Evolutionary conservation across 345 rosid species (phyloP), one percentile per base, ranked within the genome.

Genomic region (Aquilaria sinensis): DNA sequence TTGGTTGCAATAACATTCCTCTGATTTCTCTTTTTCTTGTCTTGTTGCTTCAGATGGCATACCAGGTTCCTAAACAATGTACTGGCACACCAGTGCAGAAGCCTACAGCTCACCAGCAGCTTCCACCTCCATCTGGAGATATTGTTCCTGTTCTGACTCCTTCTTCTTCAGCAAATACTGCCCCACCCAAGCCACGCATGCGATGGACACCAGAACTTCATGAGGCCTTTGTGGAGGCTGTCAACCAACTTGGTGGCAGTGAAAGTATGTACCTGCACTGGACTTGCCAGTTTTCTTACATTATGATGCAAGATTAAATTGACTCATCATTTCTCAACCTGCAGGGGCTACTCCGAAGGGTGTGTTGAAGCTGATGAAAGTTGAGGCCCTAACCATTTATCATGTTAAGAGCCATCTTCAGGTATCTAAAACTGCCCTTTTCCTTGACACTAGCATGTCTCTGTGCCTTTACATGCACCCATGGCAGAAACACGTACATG

Each of bases 151-250:
- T 71, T 72, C 75, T 72, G 34, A 81, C 68, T 60, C 74, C 74
- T 15, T 62, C 77, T 58, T 80, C 90, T 34, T 70, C 92, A 31
- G 77, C 78, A 72, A 83, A 78, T 67, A 81, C 61, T 77, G 84
- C 80, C 59, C 74, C 84, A 67, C 74, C 85, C 57, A 92, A 89
- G 77, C 75, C 85, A 65, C 92, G 96, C 56, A 81, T 92, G 98
- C 92, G 96, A 47, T 92, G 98, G 98, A 92, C 96, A 6, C 92
- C 85, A 32, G 96, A 89, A 68, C 89, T 82, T 73, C 98, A 92
- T 56, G 96, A 92, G 68, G 82, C 86, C 65, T 92, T 92, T 73
- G 93, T 92, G 74, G 96, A 92, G 29, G 90, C 96, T 75, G 91
- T 89, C 69, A 80, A 78, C 71, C 81, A 74, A 61, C 92, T 92